A percentile compares a stretch with the other conserved stretches of the same genome.
Conservation (phyloP, 2,329 filamentous ascomycete species). For the Aspergillus alliaceus region DNA sequence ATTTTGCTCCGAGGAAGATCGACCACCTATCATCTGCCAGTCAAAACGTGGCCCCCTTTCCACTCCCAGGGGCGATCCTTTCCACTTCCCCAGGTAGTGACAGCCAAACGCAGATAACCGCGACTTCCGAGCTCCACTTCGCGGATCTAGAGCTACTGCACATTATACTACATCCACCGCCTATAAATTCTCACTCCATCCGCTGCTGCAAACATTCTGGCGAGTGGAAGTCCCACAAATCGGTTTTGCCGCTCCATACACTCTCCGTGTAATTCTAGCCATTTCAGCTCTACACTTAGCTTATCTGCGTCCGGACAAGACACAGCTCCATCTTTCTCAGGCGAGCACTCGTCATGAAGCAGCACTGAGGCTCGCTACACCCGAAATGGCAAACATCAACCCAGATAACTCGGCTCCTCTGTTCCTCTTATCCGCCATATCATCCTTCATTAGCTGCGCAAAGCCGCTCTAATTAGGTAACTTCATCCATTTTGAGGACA, state of each 20-base stretch:
- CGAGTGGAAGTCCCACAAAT: conserved; percentile 49
- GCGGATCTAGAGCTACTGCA: conserved; percentile 55
- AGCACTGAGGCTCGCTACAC: conserved; percentile 30
- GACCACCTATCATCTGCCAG: background rate
- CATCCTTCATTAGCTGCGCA: conserved; percentile 38
- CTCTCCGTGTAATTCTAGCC: conserved; percentile 52
- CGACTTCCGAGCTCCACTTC: conserved; percentile 20
- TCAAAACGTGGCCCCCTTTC: background rate
- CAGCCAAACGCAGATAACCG: background rate
- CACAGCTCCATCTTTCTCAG: conserved; percentile 41
- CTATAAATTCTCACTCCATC: conserved; percentile 47
- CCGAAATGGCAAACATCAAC: conserved; percentile 33
- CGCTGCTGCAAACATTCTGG: conserved; percentile 48
- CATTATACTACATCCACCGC: conserved; percentile 52
- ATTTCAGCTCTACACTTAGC: conserved; percentile 53
- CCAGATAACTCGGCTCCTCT: conserved; percentile 37
- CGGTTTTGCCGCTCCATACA: conserved; percentile 48
- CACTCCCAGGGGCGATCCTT: background rate
- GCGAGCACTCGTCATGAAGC: conserved; percentile 39
- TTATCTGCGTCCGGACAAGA: conserved; percentile 35
- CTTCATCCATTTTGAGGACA: conserved; percentile 36
- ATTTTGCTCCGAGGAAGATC: too few species aligned
- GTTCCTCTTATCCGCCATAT: conserved; percentile 42
- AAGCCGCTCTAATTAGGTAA: conserved; percentile 35
- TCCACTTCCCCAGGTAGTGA: background rate